Evolutionary conservation across 805 yeast genomes (phyloP).

Genomic region (Saturnispora zaruensis): DNA sequence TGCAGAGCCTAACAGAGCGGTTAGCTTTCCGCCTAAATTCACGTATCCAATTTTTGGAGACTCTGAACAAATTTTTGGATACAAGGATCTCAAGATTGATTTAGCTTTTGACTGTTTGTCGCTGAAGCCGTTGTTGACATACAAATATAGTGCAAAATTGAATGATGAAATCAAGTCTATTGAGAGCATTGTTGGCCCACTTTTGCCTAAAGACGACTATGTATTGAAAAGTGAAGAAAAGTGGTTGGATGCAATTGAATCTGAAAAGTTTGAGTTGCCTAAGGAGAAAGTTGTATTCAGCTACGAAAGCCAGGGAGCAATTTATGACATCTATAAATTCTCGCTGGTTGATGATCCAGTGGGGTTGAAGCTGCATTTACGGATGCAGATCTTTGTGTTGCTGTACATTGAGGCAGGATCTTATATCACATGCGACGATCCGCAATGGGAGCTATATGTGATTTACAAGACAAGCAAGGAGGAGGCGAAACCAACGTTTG

Average conservation of each 20-base stretch:
- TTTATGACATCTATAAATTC: slow-evolving; percentile 46
- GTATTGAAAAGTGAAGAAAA: slow-evolving; percentile 52
- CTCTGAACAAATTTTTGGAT: slow-evolving; percentile 82
- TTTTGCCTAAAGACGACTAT: slow-evolving; percentile 49
- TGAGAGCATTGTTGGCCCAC: slow-evolving; percentile 41
- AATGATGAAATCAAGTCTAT: slow-evolving; percentile 54
- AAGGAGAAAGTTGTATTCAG: slow-evolving; percentile 24
- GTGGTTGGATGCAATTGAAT: slow-evolving; percentile 54
- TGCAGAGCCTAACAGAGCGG: slow-evolving; percentile 50
- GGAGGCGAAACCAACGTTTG: slow-evolving; percentile 36
- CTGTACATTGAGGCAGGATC: slow-evolving; percentile 92
- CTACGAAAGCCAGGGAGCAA: slow-evolving; percentile 26
- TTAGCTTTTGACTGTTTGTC: slow-evolving; percentile 68
- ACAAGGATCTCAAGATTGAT: slow-evolving; percentile 55
- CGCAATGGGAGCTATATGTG: slow-evolving; percentile 71
- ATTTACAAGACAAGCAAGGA: slow-evolving; percentile 32
- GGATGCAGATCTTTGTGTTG: slow-evolving; percentile 73
- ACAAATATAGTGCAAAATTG: slow-evolving; percentile 46
- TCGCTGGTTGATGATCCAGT: slow-evolving; percentile 27
- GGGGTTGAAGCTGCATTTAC: slow-evolving; percentile 47
- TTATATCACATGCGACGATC: slow-evolving; percentile 68
- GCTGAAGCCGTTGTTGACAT: slow-evolving; percentile 62
- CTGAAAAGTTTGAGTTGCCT: slow-evolving; percentile 34
- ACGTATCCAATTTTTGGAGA: slow-evolving; percentile 95
- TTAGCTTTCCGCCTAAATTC: slow-evolving; percentile 65